phyloP scores from a whole-genome alignment of 73 alveolate genomes.

The Diophrys appendiculata region DNA sequence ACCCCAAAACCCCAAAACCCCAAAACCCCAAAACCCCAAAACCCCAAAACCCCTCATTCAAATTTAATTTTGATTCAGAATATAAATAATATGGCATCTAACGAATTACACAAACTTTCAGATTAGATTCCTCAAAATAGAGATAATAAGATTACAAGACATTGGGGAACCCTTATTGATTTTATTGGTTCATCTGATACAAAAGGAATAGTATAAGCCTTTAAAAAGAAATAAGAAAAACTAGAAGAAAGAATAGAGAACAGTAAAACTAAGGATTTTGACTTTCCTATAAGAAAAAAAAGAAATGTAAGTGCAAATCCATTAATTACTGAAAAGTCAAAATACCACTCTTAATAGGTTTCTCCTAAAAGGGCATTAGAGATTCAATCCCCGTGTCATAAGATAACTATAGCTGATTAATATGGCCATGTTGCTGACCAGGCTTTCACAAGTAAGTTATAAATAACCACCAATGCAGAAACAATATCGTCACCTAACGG shows the following conservation, averaged over 20 bases:
- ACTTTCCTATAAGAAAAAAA: not conserved
- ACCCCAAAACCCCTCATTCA: too few species aligned
- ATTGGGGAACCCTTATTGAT: not conserved
- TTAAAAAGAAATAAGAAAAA: not conserved
- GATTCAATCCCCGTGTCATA: not conserved
- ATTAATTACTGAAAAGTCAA: not conserved
- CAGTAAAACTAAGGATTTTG: not conserved
- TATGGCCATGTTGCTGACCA: too few species aligned
- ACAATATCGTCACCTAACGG: too few species aligned
- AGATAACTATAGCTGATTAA: too few species aligned
- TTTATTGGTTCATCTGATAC: not conserved
- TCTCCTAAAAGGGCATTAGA: not conserved
- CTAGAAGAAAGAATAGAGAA: not conserved
- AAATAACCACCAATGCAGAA: too few species aligned
- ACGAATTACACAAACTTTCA: not conserved
- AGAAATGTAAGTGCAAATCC: too few species aligned
- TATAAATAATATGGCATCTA: not conserved
- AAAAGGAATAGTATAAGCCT: not conserved
- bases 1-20: too few species aligned
- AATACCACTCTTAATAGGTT: not conserved
- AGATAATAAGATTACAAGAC: not conserved
- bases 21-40: too few species aligned
- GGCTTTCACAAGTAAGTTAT: too few species aligned
- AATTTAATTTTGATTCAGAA: too few species aligned
- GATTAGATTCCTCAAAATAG: not conserved